Percentiles rank a stretch among this genome's conserved stretches.
Evolutionary conservation across 768 basidiomycete genomes (phyloP).

Genomic region (Mycena amicta): DNA sequence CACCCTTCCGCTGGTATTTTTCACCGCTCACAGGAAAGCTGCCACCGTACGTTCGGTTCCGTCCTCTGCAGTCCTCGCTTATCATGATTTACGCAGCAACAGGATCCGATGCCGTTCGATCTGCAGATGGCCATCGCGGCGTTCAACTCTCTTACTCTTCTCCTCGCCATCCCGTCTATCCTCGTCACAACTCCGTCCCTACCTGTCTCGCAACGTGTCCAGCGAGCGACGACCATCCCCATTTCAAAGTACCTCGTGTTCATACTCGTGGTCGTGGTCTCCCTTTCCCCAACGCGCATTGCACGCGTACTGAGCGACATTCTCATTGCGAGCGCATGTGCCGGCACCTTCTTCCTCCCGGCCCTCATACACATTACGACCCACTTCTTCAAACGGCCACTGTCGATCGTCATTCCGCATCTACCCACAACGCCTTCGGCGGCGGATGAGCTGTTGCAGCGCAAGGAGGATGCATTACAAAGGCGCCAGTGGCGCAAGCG

Average conservation of each 20-base stretch:
- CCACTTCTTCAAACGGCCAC: constrained; percentile 83
- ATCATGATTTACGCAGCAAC: constrained; percentile 23
- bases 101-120: constrained; percentile 31
- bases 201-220: constrained; percentile 46
- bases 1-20: constrained; percentile 60
- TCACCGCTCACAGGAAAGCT: constrained; percentile 47
- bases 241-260: constrained; percentile 48
- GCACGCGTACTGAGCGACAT: constrained; percentile 47
- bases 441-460: constrained; percentile 73
- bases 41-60: constrained; percentile 25
- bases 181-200: constrained; percentile 58
- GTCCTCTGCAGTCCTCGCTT: constrained; percentile 2
- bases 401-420: constrained; percentile 76
- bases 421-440: constrained; percentile 36
- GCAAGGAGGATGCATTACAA: constrained; percentile 87
- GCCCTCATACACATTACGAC: constrained; percentile 78
- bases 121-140: constrained; percentile 40
- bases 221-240: constrained; percentile 45
- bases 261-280: constrained; percentile 43
- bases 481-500: constrained; percentile 69
- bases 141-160: constrained; percentile 53
- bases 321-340: constrained; percentile 52
- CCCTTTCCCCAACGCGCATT: constrained; percentile 46
- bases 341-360: constrained; percentile 66
- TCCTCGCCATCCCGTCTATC: constrained; percentile 61